Evolutionary conservation across 2,329 filamentous ascomycete species (phyloP).

Genomic region (Diplodia mutila): DNA sequence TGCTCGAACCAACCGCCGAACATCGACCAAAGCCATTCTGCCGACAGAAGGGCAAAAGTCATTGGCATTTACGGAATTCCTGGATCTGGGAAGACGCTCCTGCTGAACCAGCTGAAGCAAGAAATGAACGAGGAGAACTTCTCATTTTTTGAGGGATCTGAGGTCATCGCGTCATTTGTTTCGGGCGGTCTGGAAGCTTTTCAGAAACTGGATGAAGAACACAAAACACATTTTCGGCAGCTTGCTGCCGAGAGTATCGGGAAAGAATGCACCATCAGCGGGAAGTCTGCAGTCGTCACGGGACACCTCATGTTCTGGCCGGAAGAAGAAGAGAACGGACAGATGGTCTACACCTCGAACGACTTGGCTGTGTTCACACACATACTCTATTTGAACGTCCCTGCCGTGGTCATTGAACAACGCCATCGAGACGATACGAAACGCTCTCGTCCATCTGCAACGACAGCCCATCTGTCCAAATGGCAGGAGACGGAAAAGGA

Average conservation of each 20-base stretch:
- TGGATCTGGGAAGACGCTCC: constrained; percentile 57
- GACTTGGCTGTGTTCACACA: constrained; percentile 54
- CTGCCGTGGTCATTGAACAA: constrained; percentile 42
- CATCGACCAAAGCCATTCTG: constrained; percentile 27
- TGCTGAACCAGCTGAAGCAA: constrained; percentile 48
- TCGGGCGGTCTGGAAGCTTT: constrained; percentile 57
- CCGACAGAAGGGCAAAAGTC: constrained; percentile 34
- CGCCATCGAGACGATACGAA: constrained; percentile 44
- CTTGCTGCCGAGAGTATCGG: constrained; percentile 45
- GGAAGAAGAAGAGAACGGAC: constrained; percentile 37
- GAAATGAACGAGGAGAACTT: constrained; percentile 44
- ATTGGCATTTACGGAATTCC: constrained; percentile 61
- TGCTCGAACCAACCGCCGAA: not conserved
- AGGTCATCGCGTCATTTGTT: constrained; percentile 50
- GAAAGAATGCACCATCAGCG: constrained; percentile 40
- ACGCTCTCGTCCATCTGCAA: constrained; percentile 41
- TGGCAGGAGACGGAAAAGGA: constrained; percentile 56
- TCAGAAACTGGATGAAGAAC: constrained; percentile 42
- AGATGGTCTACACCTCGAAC: constrained; percentile 42
- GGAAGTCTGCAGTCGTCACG: constrained; percentile 60
- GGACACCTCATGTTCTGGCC: constrained; percentile 62
- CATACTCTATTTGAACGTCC: constrained; percentile 60
- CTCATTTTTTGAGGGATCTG: constrained; percentile 58
- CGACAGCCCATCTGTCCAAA: constrained; percentile 46
- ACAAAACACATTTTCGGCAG: not conserved